These are phyloP conservation scores for Dothideomycetes sp. DNA, from an alignment of 2,329 filamentous ascomycete genomes.

Conservation along the genomic window DNA sequence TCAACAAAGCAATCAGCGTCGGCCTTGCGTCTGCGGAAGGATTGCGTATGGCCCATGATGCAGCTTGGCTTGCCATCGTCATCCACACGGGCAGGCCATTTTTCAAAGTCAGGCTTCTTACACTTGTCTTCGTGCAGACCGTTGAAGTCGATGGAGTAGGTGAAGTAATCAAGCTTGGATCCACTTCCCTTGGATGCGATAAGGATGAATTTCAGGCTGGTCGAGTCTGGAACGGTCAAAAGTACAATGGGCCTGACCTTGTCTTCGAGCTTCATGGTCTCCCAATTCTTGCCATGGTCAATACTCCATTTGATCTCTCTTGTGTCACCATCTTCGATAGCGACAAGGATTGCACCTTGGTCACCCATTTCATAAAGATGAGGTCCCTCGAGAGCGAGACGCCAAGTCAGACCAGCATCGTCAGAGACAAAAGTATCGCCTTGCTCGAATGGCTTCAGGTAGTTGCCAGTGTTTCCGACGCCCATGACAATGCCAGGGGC, in stretches of 20 bases:
- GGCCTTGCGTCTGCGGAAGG: constrained; percentile 75
- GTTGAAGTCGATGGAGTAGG: constrained; percentile 73
- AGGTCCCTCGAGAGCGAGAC: constrained; percentile 61
- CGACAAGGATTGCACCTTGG: constrained; percentile 79
- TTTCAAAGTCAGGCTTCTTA: constrained; percentile 66
- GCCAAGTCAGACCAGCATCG: constrained; percentile 82
- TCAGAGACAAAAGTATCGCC: constrained; percentile 82
- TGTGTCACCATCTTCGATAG: constrained; percentile 61
- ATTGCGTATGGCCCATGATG: constrained; percentile 93
- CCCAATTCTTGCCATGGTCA: constrained; percentile 82
- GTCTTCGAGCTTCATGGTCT: constrained; percentile 56
- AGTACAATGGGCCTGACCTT: constrained; percentile 64
- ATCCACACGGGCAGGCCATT: constrained; percentile 78
- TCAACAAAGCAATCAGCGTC: constrained; percentile 83
- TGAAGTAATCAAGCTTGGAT: constrained; percentile 41
- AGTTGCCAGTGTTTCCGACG: constrained; percentile 77
- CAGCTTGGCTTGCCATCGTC: constrained; percentile 74
- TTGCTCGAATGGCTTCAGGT: constrained; percentile 60
- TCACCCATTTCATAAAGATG: constrained; percentile 97
- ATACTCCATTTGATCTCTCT: constrained; percentile 67
- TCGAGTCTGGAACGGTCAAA: constrained; percentile 86
- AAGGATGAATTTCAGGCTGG: constrained; percentile 81
- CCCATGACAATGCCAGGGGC: constrained; percentile 92
- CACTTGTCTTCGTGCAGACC: constrained; percentile 74
- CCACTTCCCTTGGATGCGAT: constrained; percentile 51